phyloP scores from a whole-genome alignment of 352 stramenopile genomes.

The Phytophthora rubi region DNA sequence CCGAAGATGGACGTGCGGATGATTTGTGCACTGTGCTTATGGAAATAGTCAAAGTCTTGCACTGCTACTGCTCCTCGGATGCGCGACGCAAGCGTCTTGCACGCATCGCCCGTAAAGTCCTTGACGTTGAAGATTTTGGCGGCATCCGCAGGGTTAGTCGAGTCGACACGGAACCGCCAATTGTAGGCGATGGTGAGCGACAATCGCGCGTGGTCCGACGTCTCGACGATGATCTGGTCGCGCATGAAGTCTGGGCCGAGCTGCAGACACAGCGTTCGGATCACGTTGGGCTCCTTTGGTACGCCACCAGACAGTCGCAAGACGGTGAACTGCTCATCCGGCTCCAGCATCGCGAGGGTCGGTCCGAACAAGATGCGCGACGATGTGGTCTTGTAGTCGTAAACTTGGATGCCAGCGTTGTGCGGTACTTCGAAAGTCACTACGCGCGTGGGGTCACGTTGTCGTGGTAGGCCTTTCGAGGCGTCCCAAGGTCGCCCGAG shows the following conservation, averaged over 20 bases:
- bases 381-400: slow-evolving; percentile 86
- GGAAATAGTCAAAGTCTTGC: slow-evolving; percentile 82
- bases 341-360: slow-evolving; percentile 81
- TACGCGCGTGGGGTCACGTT: slow-evolving; percentile 68
- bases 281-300: slow-evolving; percentile 80
- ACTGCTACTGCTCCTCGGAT: slow-evolving; percentile 79
- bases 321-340: slow-evolving; percentile 85
- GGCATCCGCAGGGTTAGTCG: slow-evolving; percentile 53
- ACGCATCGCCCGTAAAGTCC: slow-evolving; percentile 82
- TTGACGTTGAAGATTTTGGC: slow-evolving; percentile 85
- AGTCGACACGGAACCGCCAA: slow-evolving; percentile 79
- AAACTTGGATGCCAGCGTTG: slow-evolving; percentile 84
- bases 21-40: slow-evolving; percentile 85
- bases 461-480: slow-evolving; percentile 5
- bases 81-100: slow-evolving; percentile 79
- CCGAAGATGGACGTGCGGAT: slow-evolving; percentile 85
- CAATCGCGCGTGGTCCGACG: slow-evolving; percentile 76
- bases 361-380: slow-evolving; percentile 84
- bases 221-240: slow-evolving; percentile 86
- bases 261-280: slow-evolving; percentile 80
- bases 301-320: slow-evolving; percentile 72
- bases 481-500: slow-evolving; percentile 25
- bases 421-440: slow-evolving; percentile 85
- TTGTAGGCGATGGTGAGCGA: slow-evolving; percentile 87
- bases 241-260: slow-evolving; percentile 87